Evolutionary conservation across 169 alveolate genomes (phyloP), one percentile per base, ranked within the genome.

Genomic region (Plasmodium ovale): DNA sequence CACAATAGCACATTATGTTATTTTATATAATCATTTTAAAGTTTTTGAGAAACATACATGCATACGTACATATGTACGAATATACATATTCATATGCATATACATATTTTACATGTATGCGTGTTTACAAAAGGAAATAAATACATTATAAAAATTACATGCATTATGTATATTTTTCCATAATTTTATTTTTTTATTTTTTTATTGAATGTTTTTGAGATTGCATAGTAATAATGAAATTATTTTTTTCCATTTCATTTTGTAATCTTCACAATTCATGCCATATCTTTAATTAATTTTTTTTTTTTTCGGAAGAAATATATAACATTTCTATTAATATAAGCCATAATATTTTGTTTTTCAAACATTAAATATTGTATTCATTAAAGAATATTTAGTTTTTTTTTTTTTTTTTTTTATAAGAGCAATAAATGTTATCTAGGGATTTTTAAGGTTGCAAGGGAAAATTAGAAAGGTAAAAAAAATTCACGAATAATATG

Each of bases 401-500:
- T n/a, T n/a, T n/a, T n/a, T n/a, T n/a, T n/a, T n/a, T n/a, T n/a
- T n/a, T n/a, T n/a, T n/a, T 58, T 29, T 54, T 9, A 42, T 25
- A 56, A 72, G 19, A 27, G 44, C 29, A 56, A 54, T 54, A 72
- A 72, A 54, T 58, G 87, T 72, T 44, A 72, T 59, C 70, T 35
- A 23, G 53, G 33, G 19, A 44, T 54, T 56, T 72, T 72, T 72
- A 49, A 33, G 56, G 71, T 59, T 44, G 59, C 56, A 54, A 47
- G 56, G 72, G 60, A 72, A 72, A 60, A 44, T 47, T 35, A 72
- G 27, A 54, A 70, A 70, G 60, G 87, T 72, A 72, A 72, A 72
- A 2, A n/a, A 10, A 56, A 10, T 16, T 53, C 29, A 53, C 9
- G 19, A 16, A 53, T 53, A 3, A 3, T 53, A 69, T 21, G 21